Percentiles rank a stretch among this genome's conserved stretches.
phyloP scores from a whole-genome alignment of 208 protist genomes.

The Trypanosoma melophagium region DNA sequence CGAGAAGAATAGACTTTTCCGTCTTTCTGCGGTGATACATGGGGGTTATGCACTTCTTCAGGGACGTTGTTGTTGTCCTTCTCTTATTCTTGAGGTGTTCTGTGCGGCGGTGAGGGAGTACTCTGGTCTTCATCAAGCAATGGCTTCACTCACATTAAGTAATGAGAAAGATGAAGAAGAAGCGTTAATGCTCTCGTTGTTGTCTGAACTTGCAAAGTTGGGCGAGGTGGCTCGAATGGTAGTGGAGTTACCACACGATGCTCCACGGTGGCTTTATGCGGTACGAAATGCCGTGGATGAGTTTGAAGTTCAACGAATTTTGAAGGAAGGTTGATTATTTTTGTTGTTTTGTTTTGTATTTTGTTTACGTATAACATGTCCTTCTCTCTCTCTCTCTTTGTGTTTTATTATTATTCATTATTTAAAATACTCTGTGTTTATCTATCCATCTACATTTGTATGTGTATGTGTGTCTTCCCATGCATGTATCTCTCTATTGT shows the following conservation, averaged over 20 bases:
- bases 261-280: slow-evolving; percentile 33
- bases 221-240: slow-evolving; percentile 24
- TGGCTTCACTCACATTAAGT: background rate
- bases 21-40: slow-evolving; percentile 35
- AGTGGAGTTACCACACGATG: slow-evolving; percentile 14
- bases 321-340: slow-evolving; percentile 26
- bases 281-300: slow-evolving; percentile 45
- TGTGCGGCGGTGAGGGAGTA: slow-evolving; percentile 31
- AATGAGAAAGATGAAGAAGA: slow-evolving; percentile 1
- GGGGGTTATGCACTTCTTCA: slow-evolving; percentile 33
- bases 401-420: slow-evolving; percentile 9
- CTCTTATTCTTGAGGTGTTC: slow-evolving; percentile 27
- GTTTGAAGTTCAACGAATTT: slow-evolving; percentile 46
- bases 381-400: background rate
- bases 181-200: background rate
- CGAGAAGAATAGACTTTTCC: slow-evolving; percentile 14
- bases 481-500: too few relatives aligned
- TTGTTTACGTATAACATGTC: slow-evolving; percentile 6
- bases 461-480: background rate
- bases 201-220: slow-evolving; percentile 43
- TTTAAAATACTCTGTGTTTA: background rate
- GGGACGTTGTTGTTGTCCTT: slow-evolving; percentile 12
- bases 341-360: slow-evolving; percentile 21
- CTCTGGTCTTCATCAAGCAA: slow-evolving; percentile 17
- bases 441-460: background rate